Percentiles rank a stretch among this genome's conserved stretches.
These are phyloP conservation scores for Myxozyma vanderwaltii DNA, from an alignment of 805 yeast species.

Conservation along the genomic window DNA sequence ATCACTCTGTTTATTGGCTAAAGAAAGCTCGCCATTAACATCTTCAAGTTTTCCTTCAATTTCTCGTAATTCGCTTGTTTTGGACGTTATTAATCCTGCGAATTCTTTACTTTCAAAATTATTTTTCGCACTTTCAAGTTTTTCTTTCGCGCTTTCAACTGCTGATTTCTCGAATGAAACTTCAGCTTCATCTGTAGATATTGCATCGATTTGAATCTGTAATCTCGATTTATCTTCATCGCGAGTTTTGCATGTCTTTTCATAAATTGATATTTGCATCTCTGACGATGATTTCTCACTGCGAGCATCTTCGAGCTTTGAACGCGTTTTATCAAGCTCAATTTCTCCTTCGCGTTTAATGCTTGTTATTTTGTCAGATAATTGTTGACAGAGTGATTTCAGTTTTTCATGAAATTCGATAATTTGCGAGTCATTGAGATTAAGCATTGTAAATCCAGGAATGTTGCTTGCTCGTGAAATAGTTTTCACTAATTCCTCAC, in stretches of 20 bases:
- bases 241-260: conserved; percentile 8
- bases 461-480: conserved; percentile 15
- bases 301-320: conserved; percentile 35
- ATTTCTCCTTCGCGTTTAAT: conserved; percentile 37
- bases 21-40: conserved; percentile 52
- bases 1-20: conserved; percentile 61
- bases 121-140: conserved; percentile 37
- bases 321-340: conserved; percentile 38
- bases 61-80: conserved; percentile 9
- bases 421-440: conserved; percentile 17
- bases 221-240: conserved; percentile 46
- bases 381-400: not conserved
- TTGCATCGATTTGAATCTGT: conserved; percentile 45
- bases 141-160: conserved; percentile 45
- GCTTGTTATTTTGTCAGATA: conserved; percentile 16
- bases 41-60: conserved; percentile 50
- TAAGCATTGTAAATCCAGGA: conserved; percentile 19
- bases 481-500: conserved; percentile 22
- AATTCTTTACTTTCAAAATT: conserved; percentile 20
- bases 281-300: conserved; percentile 36
- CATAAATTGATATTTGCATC: conserved; percentile 28
- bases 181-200: conserved; percentile 50
- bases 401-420: conserved; percentile 15
- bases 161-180: conserved; percentile 48
- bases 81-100: conserved; percentile 1